Evolutionary conservation across 1,139 yeast genomes (phyloP).

Genomic region (Sugiyamaella novakii): DNA sequence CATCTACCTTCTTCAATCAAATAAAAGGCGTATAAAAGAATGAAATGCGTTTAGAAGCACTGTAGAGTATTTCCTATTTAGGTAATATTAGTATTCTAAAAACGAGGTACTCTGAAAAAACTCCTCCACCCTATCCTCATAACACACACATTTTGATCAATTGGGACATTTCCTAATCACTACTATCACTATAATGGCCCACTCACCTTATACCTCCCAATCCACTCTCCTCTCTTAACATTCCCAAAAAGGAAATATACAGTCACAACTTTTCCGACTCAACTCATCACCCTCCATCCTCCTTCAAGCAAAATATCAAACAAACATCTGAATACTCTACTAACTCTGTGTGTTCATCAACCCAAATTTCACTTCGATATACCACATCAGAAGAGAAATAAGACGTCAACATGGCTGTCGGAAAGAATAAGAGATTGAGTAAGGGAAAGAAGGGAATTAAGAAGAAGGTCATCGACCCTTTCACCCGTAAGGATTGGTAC

Average conservation of each 20-base stretch:
- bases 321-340: slow-evolving; percentile 11
- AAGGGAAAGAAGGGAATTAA: slow-evolving; percentile 95
- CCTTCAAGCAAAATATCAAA: slow-evolving; percentile 9
- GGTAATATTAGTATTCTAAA: too few species aligned
- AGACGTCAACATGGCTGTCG: slow-evolving; percentile 71
- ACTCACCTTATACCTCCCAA: too few species aligned
- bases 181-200: not conserved
- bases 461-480: slow-evolving; percentile 95
- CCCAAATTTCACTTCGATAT: slow-evolving; percentile 13
- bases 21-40: not conserved
- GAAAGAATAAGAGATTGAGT: slow-evolving; percentile 95
- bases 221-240: too few species aligned
- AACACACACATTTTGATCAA: too few species aligned
- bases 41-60: not conserved
- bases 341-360: slow-evolving; percentile 14
- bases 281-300: slow-evolving; percentile 2
- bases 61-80: not conserved
- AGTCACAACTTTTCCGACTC: slow-evolving; percentile 5
- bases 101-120: too few species aligned
- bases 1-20: not conserved
- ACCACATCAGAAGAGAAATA: slow-evolving; percentile 13
- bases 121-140: too few species aligned
- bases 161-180: too few species aligned
- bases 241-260: slow-evolving; percentile 3
- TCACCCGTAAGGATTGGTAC: slow-evolving; percentile 94